phyloP scores from a whole-genome alignment of 495 filamentous ascomycete genomes.

The Penicillium cinerascens region DNA sequence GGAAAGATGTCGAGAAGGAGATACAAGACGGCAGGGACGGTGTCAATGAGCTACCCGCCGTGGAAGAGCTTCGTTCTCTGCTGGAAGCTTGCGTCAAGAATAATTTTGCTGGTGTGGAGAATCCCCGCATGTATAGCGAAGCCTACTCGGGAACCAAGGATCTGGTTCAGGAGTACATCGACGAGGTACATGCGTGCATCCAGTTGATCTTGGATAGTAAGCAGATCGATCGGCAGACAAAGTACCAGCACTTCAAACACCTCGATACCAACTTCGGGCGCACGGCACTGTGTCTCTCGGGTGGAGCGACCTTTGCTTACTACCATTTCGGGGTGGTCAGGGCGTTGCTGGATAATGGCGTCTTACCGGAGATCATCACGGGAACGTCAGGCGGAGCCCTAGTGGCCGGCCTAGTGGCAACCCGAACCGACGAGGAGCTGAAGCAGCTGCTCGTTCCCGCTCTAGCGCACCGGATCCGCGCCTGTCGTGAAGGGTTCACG shows the following conservation, averaged over 20 bases:
- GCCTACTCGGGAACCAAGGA: constrained; percentile 96
- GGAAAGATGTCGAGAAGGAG: constrained; percentile 55
- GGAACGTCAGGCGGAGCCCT: constrained; percentile 93
- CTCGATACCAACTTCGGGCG: constrained; percentile 87
- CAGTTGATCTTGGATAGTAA: constrained; percentile 63
- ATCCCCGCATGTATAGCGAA: constrained; percentile 87
- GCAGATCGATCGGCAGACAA: constrained; percentile 65
- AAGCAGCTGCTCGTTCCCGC: constrained; percentile 81
- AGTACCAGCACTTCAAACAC: constrained; percentile 81
- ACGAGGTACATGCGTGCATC: constrained; percentile 64
- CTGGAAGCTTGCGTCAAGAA: constrained; percentile 93
- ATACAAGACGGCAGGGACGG: constrained; percentile 17
- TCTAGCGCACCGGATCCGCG: constrained; percentile 76
- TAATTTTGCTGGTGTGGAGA: constrained; percentile 96
- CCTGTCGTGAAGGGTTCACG: constrained; percentile 72
- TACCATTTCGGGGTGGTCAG: constrained; percentile 95
- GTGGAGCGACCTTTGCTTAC: constrained; percentile 94
- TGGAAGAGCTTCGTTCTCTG: constrained; percentile 70
- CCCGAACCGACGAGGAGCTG: constrained; percentile 86
- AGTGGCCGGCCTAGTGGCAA: constrained; percentile 83
- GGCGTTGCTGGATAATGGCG: constrained; percentile 80
- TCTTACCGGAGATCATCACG: constrained; percentile 90
- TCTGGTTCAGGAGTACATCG: constrained; percentile 81
- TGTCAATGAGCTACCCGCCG: constrained; percentile 41
- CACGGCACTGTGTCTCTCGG: constrained; percentile 87